Base-by-base conservation (phyloP, 192 early-diverging fungal species). In the Spizellomyces punctatus region DNA sequence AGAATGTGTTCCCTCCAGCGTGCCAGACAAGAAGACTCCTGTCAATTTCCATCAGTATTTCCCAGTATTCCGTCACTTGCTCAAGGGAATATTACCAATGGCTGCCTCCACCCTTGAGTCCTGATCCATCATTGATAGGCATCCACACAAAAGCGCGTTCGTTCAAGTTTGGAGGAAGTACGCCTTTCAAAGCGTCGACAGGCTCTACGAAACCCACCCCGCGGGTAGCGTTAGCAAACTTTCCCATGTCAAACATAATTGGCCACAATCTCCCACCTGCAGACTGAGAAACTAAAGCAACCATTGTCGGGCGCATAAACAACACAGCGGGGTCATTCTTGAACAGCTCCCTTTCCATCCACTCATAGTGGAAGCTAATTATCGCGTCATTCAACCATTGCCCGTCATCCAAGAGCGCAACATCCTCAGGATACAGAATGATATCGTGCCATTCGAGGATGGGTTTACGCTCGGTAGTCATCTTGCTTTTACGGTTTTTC, bases 341-440 rank as follows among this genome's bases (percentile, higher is more conserved):
- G 42, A 66, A 41, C 12, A 22, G 10, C 14, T 50, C 44, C 7
- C 60, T 56, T 47, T 74, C 74, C 16, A 78, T 60, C 14, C 14
- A 58, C 49, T 79, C 75, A 63, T 59, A 84, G 17, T 76, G 69
- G 64, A 78, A 82, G 19, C 73, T 69, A 48, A 84, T 71, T 8
- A 84, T 73, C 4, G 82, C 69, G 56, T 84, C 82, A 60, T 84
- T 84, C 12, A 84, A 14, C 82, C 82, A 84, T 43, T 74, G 50
- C 6, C 75, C 66, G 17, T 65, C 64, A 44, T 71, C 59, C 6
- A 84, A 54, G 14, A 69, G 63, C 19, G 6, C 27, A 2, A 76
- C 46, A 57, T 83, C 81, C 44, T 45, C 41, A 6, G 9, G 36
- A 46, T 71, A 71, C 22, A 79, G 58, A 58, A 22, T 46, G 1